Conservation (phyloP, 2,329 filamentous ascomycete genomes). For the Apiospora aurea region DNA sequence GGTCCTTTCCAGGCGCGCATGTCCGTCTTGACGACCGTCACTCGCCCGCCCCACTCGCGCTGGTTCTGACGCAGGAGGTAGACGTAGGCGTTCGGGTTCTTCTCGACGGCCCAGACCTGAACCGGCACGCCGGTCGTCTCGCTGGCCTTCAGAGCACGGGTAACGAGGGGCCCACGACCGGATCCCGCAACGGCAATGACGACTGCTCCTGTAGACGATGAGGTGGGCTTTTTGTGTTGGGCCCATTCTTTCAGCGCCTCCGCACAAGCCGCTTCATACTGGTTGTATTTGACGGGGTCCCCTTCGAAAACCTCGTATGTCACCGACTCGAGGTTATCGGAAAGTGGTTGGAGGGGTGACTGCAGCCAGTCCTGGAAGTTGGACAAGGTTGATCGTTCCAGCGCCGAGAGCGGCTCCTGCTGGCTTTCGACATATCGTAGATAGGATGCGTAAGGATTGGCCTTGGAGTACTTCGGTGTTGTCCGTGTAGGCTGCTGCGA, state of each 20-base stretch:
- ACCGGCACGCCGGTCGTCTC: conserved; percentile 77
- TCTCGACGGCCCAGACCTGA: conserved; percentile 91
- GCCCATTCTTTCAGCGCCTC: conserved; percentile 84
- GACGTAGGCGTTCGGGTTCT: conserved; percentile 97
- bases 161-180: conserved; percentile 90
- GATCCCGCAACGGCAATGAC: conserved; percentile 93
- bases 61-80: conserved; percentile 88
- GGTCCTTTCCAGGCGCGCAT: conserved; percentile 98
- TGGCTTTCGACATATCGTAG: conserved; percentile 83
- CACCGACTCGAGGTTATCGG: conserved; percentile 94
- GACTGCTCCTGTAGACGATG: conserved; percentile 72
- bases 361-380: conserved; percentile 93
- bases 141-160: conserved; percentile 83
- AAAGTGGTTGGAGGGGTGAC: conserved; percentile 90
- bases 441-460: conserved; percentile 72
- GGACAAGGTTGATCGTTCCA: conserved; percentile 60
- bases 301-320: conserved; percentile 99
- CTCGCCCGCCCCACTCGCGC: conserved; percentile 78
- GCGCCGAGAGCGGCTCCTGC: conserved; percentile 67
- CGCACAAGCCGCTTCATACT: conserved; percentile 87
- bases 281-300: conserved; percentile 96
- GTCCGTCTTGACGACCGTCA: conserved; percentile 92
- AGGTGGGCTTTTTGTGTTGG: conserved; percentile 74
- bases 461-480: conserved; percentile 48
- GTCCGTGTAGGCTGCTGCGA: conserved; percentile 49